Evolutionary conservation across 108 stramenopile genomes (phyloP), one percentile per base, ranked within the genome.

Genomic region (Nitzschia sp.): DNA sequence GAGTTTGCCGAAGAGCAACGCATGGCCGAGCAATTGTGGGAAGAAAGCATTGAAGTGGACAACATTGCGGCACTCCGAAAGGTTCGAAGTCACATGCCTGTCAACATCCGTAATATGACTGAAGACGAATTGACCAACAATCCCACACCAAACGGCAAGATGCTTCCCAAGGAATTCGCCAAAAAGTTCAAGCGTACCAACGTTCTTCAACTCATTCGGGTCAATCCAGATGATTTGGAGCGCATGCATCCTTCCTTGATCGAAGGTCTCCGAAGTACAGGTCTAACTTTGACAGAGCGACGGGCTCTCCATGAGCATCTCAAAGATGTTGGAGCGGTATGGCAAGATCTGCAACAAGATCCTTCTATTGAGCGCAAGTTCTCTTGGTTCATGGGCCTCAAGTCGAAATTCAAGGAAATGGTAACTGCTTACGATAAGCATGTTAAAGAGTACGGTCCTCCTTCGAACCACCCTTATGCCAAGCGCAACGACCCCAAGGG

Each of bases 161-260:
- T 33, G 23, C 62, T 81, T 29, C 80, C 80, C 6, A 65, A 26
- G 38, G 25, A 29, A 0, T 63, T 78, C 54, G 77, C 74, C 19
- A 74, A 59, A 23, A 82, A 82, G 35, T 75, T 82, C 65, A 82
- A 82, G 34, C 59, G 77, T 35, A 78, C 77, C 2, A 78, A 73
- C 42, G 62, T 78, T 19, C 59, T 82, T 23, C 81, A 82, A 38
- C 59, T 82, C 1, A 8, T 82, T 15, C 72, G 81, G 26, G 62
- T 70, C 2, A 33, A 78, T 49, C 81, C 81, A 6, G 51, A 75
- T 17, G 64, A 71, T 35, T 63, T 82, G 46, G 72, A 66, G 34
- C 72, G 68, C 13, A 71, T 82, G 64, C 81, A 82, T 55, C 75
- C 71, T 27, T 60, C 81, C 9, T 46, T 56, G 18, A 42, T 82